Conservation (phyloP, 805 yeast genomes). For the Schizosaccharomyces octosporus region DNA sequence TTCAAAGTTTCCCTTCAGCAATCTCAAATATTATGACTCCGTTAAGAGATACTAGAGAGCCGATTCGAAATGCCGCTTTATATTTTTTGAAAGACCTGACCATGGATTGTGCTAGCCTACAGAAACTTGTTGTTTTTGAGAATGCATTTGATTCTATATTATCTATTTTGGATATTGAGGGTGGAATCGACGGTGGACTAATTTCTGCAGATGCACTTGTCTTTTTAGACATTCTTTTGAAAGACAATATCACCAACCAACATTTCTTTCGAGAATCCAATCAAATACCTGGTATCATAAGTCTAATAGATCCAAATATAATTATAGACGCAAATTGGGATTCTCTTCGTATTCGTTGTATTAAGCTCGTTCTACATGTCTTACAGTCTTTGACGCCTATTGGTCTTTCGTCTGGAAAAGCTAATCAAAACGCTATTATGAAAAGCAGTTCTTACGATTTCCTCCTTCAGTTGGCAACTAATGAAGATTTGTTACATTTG, state of each 20-base stretch:
- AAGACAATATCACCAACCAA: conserved; percentile 75
- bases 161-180: conserved; percentile 60
- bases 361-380: not conserved
- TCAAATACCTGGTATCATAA: not conserved
- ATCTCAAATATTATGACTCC: conserved; percentile 45
- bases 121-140: conserved; percentile 82
- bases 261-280: conserved; percentile 58
- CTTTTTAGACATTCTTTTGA: conserved; percentile 42
- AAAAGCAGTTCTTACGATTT: not conserved
- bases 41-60: conserved; percentile 47
- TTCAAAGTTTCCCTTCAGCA: conserved; percentile 54
- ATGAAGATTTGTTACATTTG: not conserved
- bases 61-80: conserved; percentile 59
- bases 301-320: not conserved
- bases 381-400: not conserved
- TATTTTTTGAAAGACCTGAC: conserved; percentile 62
- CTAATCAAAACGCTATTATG: not conserved
- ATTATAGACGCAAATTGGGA: not conserved
- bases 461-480: not conserved
- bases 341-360: not conserved
- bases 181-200: conserved; percentile 68
- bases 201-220: conserved; percentile 80
- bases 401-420: not conserved
- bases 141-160: conserved; percentile 69
- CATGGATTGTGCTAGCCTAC: conserved; percentile 61